phyloP scores from a whole-genome alignment of 306 rosid species.

The Trifolium dubium region DNA sequence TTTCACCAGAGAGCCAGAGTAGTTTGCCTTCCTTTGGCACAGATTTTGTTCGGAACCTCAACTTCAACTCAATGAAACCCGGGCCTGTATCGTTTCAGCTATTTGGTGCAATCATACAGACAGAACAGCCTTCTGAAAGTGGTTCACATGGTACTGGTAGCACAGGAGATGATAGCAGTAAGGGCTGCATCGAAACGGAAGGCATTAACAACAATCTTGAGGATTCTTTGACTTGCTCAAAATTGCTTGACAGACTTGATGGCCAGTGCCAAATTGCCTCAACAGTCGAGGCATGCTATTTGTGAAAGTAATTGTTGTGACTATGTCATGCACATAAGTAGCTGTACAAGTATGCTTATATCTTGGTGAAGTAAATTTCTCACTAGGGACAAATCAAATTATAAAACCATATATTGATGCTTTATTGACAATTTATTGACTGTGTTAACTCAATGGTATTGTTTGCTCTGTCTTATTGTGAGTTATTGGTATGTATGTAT shows the following conservation, averaged over 20 bases:
- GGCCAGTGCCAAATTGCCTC: constrained; percentile 51
- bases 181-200: constrained; percentile 45
- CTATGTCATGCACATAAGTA: constrained; percentile 50
- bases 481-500: no score
- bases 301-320: constrained; percentile 53
- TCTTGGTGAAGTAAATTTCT: constrained; percentile 29
- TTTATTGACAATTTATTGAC: constrained; percentile 8
- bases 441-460: constrained; percentile 21
- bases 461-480: constrained; percentile 10
- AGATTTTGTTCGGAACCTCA: constrained; percentile 51
- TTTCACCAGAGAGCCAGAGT: constrained; percentile 69
- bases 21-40: constrained; percentile 57
- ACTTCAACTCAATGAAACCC: constrained; percentile 48
- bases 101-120: constrained; percentile 67
- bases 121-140: constrained; percentile 49
- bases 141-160: constrained; percentile 47
- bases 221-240: constrained; percentile 49
- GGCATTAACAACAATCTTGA: constrained; percentile 40
- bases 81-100: constrained; percentile 56
- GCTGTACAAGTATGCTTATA: constrained; percentile 64
- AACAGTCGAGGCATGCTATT: constrained; percentile 42
- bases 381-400: constrained; percentile 8
- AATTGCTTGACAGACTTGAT: constrained; percentile 53
- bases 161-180: constrained; percentile 45
- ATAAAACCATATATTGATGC: neutral